Evolutionary conservation across 2,329 filamentous ascomycete species (phyloP).

Genomic region (Paracamarosporium sp.): DNA sequence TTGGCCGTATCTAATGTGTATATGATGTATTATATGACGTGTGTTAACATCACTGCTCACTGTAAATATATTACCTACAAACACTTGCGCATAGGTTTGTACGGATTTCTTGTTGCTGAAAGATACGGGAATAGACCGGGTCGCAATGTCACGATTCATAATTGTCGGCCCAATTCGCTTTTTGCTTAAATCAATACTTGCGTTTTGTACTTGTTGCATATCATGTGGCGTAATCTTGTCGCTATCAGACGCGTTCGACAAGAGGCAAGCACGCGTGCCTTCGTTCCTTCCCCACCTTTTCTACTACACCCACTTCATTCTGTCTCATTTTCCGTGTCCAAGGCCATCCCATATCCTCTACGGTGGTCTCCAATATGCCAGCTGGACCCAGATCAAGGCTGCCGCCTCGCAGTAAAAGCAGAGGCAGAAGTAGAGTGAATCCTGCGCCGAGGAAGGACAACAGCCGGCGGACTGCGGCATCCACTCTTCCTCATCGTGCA

Average conservation of each 20-base stretch:
- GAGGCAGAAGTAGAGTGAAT: conserved; percentile 11
- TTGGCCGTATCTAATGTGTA: neutral
- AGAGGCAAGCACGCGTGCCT: conserved; percentile 21
- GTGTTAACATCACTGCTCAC: conserved; percentile 2
- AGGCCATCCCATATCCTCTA: neutral
- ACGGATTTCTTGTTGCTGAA: neutral
- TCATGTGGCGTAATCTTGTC: neutral
- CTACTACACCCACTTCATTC: neutral
- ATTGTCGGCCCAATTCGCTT: neutral
- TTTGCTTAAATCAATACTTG: neutral
- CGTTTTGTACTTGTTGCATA: neutral
- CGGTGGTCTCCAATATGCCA: conserved; percentile 16
- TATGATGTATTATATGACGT: conserved; percentile 1
- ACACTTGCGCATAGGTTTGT: neutral
- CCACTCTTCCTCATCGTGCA: conserved; percentile 15
- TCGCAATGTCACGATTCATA: neutral
- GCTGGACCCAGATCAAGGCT: conserved; percentile 12
- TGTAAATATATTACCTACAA: neutral
- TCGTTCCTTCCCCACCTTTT: conserved; percentile 25
- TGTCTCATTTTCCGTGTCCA: neutral
- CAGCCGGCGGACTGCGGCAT: conserved; percentile 12
- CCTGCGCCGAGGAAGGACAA: conserved; percentile 15
- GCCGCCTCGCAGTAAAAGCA: conserved; percentile 15
- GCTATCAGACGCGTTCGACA: neutral
- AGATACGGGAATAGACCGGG: neutral